Evolutionary conservation across 2,329 filamentous ascomycete species (phyloP), one percentile per base, ranked within the genome.

Genomic region (Lasiodiplodia citricola): DNA sequence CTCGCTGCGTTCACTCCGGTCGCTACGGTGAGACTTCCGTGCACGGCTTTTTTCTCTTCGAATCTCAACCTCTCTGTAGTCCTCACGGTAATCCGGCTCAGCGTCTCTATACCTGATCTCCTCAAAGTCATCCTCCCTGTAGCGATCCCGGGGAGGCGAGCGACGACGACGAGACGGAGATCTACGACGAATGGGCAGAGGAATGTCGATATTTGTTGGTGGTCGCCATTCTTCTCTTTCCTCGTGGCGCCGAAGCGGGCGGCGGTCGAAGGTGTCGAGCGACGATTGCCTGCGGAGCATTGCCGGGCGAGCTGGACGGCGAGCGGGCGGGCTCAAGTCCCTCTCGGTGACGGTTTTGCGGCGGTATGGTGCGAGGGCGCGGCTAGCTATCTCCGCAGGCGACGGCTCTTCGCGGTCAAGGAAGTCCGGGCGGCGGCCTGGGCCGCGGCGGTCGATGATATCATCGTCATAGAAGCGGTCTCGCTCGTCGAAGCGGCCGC

Each of bases 221-320:
- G 87, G 84, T n/a, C 86, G 84, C 73, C 90, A 89, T 56, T 87
- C 85, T 64, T 89, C 87, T 23, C 85, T 80, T 47, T 90, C 85
- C 66, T 83, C 84, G 70, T 86, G 85, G 55, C 87, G 84, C 38
- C 85, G 84, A 67, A 85, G 74, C 1, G 92, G 91, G 35, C 89
- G 89, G 60, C 94, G 90, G 80, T 97, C 94, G 76, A 93, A 97
- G 0, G 92, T 97, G 78, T 97, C 94, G 50, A 97, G 85, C 65
- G 93, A 97, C 16, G 93, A 97, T 78, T 97, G 94, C 54, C 94
- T 88, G 69, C 94, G 88, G 63, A 96, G 76, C 71, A 94, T 85
- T 37, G 85, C 84, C 2, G 93, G 94, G 56, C 91, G 86, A 41
- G 86, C 85, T 56, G 83, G 82, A 54, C 84, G 81, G 66, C 84